Evolutionary conservation across 306 rosid genomes (phyloP).

Genomic region (Rubus idaeus): DNA sequence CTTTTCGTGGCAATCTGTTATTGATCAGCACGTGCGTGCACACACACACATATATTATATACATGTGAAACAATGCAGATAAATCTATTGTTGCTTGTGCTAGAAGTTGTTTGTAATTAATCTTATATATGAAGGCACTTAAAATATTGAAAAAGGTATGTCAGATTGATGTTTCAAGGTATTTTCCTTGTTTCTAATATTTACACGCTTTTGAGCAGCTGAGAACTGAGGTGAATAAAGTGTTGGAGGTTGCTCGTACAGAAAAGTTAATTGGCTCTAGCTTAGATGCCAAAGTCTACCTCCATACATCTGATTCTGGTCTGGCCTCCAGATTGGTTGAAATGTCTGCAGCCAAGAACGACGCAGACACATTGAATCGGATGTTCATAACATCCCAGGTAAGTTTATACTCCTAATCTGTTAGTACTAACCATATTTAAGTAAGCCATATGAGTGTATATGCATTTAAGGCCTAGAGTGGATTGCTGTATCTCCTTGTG

Average conservation of each 20-base stretch:
- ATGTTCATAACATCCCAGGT: slow-evolving; percentile 95
- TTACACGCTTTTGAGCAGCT: slow-evolving; percentile 52
- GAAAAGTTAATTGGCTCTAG: slow-evolving; percentile 84
- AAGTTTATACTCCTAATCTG: slow-evolving; percentile 8
- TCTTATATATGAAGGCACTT: neutral
- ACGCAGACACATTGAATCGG: slow-evolving; percentile 70
- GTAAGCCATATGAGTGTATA: neutral
- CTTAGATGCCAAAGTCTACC: slow-evolving; percentile 87
- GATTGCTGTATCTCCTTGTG: neutral
- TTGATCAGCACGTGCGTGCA: neutral
- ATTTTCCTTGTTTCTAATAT: slow-evolving; percentile 27
- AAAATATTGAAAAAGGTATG: neutral
- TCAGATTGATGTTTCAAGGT: neutral
- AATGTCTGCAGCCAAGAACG: slow-evolving; percentile 56
- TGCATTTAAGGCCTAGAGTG: neutral
- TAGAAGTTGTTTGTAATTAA: neutral
- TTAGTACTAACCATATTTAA: neutral
- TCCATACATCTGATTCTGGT: slow-evolving; percentile 51
- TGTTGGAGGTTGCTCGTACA: slow-evolving; percentile 79
- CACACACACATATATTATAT: neutral
- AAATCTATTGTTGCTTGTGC: neutral
- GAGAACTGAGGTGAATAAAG: slow-evolving; percentile 89
- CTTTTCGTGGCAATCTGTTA: neutral
- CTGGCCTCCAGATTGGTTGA: slow-evolving; percentile 64
- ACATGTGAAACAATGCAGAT: neutral